Percentiles rank a stretch among this genome's conserved stretches.
These are phyloP conservation scores for Russula olivacea DNA, from an alignment of 768 basidiomycete species.

Conservation along the genomic window DNA sequence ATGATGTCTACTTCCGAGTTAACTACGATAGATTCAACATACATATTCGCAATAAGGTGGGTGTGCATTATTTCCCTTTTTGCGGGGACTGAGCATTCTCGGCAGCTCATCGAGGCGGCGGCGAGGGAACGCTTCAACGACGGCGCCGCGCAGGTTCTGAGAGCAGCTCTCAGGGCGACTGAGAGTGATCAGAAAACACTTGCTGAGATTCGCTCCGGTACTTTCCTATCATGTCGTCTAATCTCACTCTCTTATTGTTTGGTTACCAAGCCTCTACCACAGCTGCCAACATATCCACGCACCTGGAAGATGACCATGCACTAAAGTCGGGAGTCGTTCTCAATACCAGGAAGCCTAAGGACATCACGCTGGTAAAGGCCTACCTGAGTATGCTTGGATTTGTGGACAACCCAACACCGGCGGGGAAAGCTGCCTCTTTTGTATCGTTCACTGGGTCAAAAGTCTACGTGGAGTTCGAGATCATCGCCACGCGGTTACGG, in stretches of 20 bases:
- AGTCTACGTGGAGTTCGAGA: constrained; percentile 75
- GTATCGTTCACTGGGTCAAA: constrained; percentile 57
- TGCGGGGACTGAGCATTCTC: constrained; percentile 19
- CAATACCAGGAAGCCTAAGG: constrained; percentile 47
- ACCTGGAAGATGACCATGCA: constrained; percentile 56
- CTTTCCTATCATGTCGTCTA: constrained; percentile 9
- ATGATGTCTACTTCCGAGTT: constrained; percentile 72
- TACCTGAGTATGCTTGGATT: constrained; percentile 76
- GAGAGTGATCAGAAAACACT: constrained; percentile 57
- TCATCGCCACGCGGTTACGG: constrained; percentile 60
- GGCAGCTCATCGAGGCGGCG: constrained; percentile 70
- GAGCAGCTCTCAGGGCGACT: constrained; percentile 63
- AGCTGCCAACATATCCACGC: constrained; percentile 54
- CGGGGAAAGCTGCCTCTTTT: constrained; percentile 65
- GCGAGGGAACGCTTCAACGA: constrained; percentile 77
- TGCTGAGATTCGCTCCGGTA: constrained; percentile 61
- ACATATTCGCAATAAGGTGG: constrained; percentile 79
- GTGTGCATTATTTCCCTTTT: constrained; percentile 26
- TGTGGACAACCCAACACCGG: constrained; percentile 75
- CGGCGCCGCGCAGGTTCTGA: constrained; percentile 63
- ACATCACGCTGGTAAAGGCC: constrained; percentile 59
- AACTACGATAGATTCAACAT: constrained; percentile 87
- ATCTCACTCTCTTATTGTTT: neutral
- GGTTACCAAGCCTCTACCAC: constrained; percentile 53
- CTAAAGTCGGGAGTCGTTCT: constrained; percentile 60